Conservation (phyloP, 768 basidiomycete species). For the Pisolithus albus region DNA sequence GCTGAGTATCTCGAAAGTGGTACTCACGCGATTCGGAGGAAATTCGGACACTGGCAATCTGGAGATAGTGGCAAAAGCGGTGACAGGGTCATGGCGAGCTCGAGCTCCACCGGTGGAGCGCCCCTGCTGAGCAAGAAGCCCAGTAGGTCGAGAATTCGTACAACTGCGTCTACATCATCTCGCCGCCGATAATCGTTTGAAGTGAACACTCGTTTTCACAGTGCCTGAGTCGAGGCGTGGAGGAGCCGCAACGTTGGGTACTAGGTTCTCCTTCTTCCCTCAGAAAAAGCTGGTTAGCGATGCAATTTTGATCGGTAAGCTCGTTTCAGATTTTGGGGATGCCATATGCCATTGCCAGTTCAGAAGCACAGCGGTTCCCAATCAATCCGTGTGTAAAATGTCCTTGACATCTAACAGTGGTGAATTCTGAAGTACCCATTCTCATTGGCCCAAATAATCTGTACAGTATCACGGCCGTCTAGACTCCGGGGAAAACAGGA, state of each 20-base stretch:
- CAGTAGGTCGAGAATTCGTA: constrained; percentile 21
- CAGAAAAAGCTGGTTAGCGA: too few species aligned
- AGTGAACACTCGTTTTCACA: neutral
- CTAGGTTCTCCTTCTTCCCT: neutral
- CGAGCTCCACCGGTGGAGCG: constrained; percentile 17
- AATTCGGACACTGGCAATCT: constrained; percentile 59
- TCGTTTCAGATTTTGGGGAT: too few species aligned
- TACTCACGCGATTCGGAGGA: constrained; percentile 64
- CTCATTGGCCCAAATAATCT: too few species aligned
- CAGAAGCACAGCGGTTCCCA: too few species aligned
- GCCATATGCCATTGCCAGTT: too few species aligned
- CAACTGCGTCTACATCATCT: constrained; percentile 11
- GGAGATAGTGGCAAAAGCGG: constrained; percentile 11
- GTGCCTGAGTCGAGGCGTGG: neutral
- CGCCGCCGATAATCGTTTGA: constrained; percentile 23
- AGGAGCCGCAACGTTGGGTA: neutral
- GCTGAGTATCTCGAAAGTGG: constrained; percentile 85
- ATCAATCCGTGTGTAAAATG: too few species aligned
- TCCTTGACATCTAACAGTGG: too few species aligned
- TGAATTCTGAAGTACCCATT: too few species aligned
- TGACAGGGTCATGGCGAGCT: constrained; percentile 18
- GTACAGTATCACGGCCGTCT: neutral
- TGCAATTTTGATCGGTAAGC: too few species aligned
- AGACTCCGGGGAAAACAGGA: neutral
- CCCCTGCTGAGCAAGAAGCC: constrained; percentile 21